These are phyloP conservation scores for Acephala macrosclerotiorum DNA, from an alignment of 2,329 filamentous ascomycete genomes.

Conservation along the genomic window DNA sequence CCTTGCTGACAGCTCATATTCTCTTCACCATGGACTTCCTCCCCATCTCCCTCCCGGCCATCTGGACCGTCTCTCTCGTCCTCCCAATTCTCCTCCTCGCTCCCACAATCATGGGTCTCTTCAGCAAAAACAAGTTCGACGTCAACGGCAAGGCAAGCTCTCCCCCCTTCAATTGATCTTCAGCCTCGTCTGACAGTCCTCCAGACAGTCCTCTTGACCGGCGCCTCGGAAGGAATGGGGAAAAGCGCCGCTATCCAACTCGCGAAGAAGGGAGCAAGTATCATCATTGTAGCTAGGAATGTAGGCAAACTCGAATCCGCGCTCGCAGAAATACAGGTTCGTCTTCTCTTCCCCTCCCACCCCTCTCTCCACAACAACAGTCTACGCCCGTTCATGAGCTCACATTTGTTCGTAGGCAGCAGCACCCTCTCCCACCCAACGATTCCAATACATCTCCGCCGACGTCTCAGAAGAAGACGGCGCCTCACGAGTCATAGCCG, in stretches of 20 bases:
- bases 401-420: slow-evolving; percentile 65
- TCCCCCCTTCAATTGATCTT: background rate
- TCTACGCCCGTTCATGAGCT: no score
- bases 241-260: slow-evolving; percentile 77
- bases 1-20: slow-evolving; percentile 14
- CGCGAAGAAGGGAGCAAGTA: slow-evolving; percentile 81
- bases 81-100: slow-evolving; percentile 40
- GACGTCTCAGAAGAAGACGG: slow-evolving; percentile 79
- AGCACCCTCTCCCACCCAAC: slow-evolving; percentile 73
- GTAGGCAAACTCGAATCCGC: slow-evolving; percentile 76
- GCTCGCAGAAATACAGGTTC: slow-evolving; percentile 69
- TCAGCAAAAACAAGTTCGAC: slow-evolving; percentile 78
- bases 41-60: slow-evolving; percentile 12
- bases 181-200: slow-evolving; percentile 26
- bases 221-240: slow-evolving; percentile 93
- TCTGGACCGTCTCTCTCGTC: slow-evolving; percentile 30
- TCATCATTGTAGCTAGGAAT: slow-evolving; percentile 86
- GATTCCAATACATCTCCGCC: slow-evolving; percentile 83
- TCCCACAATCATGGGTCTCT: slow-evolving; percentile 68
- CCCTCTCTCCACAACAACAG: slow-evolving; percentile 11
- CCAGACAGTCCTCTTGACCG: slow-evolving; percentile 88
- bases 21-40: slow-evolving; percentile 21
- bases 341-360: slow-evolving; percentile 27
- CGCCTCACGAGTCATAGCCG: slow-evolving; percentile 71
- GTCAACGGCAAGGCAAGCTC: slow-evolving; percentile 79